These are phyloP conservation scores for Thalassia testudinum DNA, from an alignment of 116 monocot genomes.

Conservation along the genomic window DNA sequence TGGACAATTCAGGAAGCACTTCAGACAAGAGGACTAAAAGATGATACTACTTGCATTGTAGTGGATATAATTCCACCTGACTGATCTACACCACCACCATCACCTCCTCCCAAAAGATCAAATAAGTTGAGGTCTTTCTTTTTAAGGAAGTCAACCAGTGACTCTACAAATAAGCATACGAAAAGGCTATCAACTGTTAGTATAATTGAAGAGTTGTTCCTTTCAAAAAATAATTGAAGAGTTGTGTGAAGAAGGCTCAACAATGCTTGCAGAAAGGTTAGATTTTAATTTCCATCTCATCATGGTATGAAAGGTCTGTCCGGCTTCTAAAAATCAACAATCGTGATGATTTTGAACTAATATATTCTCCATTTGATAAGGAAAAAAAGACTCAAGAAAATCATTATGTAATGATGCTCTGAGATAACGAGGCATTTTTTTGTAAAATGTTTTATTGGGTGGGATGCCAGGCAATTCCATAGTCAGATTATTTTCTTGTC, in stretches of 20 bases:
- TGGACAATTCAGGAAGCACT: constrained; percentile 34
- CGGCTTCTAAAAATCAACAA: not conserved
- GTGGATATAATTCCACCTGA: constrained; percentile 58
- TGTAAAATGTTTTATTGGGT: too few species aligned
- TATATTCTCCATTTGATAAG: too few species aligned
- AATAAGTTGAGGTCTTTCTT: constrained; percentile 28
- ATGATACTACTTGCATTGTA: constrained; percentile 69
- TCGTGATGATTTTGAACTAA: not conserved
- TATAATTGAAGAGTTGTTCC: constrained; percentile 39
- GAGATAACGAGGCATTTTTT: too few species aligned
- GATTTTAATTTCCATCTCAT: not conserved
- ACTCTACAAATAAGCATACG: constrained; percentile 21
- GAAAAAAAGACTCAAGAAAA: too few species aligned
- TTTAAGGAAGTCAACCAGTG: constrained; percentile 13
- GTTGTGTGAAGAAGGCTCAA: constrained; percentile 58
- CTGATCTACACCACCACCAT: constrained; percentile 13
- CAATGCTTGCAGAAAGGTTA: constrained; percentile 51
- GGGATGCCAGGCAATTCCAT: too few species aligned
- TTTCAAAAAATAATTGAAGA: too few species aligned
- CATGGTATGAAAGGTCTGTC: too few species aligned
- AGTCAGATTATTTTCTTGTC: too few species aligned
- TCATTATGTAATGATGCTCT: too few species aligned
- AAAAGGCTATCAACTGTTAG: constrained; percentile 20
- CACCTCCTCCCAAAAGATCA: constrained; percentile 17
- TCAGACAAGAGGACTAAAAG: constrained; percentile 38